A percentile compares a stretch with the other conserved stretches of the same genome.
phyloP scores from a whole-genome alignment of 768 basidiomycete species.

The Amylocystis lapponica region DNA sequence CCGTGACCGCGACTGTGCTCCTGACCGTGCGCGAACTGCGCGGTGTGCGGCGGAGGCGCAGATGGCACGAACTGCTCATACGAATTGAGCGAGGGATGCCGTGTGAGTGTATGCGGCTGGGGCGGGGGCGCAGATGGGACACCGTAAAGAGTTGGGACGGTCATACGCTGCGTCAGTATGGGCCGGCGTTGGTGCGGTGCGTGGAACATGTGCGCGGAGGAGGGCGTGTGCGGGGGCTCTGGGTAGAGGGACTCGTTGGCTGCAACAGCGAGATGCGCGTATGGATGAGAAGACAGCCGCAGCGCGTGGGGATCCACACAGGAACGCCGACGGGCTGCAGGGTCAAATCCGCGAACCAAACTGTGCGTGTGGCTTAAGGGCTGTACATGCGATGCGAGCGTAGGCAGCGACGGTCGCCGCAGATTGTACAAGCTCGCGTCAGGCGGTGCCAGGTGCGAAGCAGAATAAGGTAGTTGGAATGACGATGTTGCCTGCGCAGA shows the following conservation, averaged over 20 bases:
- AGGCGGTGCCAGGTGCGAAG: slow-evolving; percentile 12
- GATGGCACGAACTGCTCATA: not conserved
- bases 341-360: slow-evolving; percentile 17
- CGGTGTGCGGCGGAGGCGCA: not conserved
- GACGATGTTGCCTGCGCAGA: too few species aligned
- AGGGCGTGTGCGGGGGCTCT: not conserved
- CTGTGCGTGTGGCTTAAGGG: too few species aligned
- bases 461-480: too few species aligned
- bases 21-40: not conserved
- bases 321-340: slow-evolving; percentile 14
- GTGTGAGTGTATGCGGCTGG: not conserved
- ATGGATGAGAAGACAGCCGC: slow-evolving; percentile 20
- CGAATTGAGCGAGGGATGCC: not conserved
- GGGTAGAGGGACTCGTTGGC: slow-evolving; percentile 10
- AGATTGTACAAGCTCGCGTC: slow-evolving; percentile 8
- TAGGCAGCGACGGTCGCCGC: slow-evolving; percentile 13
- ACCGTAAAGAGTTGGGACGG: slow-evolving; percentile 2
- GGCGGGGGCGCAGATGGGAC: not conserved
- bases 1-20: not conserved
- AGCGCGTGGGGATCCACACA: slow-evolving; percentile 12
- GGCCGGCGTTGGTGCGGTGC: too few species aligned
- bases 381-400: slow-evolving; percentile 6
- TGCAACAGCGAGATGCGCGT: slow-evolving; percentile 18
- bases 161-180: slow-evolving; percentile 8
- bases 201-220: not conserved